These are phyloP conservation scores for Beta corolliflora DNA, from an alignment of 179 eudicot species.

Conservation along the genomic window DNA sequence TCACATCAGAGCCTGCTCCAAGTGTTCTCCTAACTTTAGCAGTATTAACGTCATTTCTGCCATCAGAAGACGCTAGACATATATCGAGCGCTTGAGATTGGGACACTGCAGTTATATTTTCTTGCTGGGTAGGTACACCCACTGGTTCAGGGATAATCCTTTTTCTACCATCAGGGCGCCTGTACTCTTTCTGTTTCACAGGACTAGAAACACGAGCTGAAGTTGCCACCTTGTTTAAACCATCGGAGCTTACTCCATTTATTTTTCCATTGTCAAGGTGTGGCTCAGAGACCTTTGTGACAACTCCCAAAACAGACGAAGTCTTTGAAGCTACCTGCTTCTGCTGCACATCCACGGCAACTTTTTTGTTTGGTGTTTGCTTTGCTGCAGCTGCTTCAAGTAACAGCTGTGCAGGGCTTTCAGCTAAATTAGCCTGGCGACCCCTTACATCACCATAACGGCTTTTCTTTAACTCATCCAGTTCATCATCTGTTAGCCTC, in stretches of 20 bases:
- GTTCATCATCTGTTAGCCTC: conserved; percentile 69
- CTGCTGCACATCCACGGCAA: conserved; percentile 38
- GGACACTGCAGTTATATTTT: conserved; percentile 41
- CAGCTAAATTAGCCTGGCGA: conserved; percentile 86
- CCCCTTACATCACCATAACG: conserved; percentile 98
- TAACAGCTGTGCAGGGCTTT: conserved; percentile 89
- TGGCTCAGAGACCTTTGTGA: conserved; percentile 46
- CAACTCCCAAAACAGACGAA: conserved; percentile 37
- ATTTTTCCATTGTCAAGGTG: conserved; percentile 61
- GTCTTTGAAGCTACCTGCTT: conserved; percentile 49
- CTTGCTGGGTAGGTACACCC: conserved; percentile 65
- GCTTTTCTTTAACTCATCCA: conserved; percentile 75
- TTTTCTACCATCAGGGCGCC: conserved; percentile 94
- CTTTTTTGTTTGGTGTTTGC: conserved; percentile 56
- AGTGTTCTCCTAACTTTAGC: conserved; percentile 50
- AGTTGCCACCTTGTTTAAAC: conserved; percentile 49
- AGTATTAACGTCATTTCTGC: conserved; percentile 40
- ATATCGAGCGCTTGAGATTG: conserved; percentile 50
- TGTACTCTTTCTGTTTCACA: conserved; percentile 95
- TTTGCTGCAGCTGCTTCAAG: conserved; percentile 95
- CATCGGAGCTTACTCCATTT: conserved; percentile 46
- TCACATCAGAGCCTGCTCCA: conserved; percentile 50
- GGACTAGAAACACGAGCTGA: conserved; percentile 67
- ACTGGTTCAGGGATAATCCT: conserved; percentile 98
- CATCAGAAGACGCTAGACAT: conserved; percentile 42